Percentiles rank a stretch among this genome's conserved stretches.
These are phyloP conservation scores for Tetrahymena malaccensis DNA, from an alignment of 73 alveolate species.

Conservation along the genomic window DNA sequence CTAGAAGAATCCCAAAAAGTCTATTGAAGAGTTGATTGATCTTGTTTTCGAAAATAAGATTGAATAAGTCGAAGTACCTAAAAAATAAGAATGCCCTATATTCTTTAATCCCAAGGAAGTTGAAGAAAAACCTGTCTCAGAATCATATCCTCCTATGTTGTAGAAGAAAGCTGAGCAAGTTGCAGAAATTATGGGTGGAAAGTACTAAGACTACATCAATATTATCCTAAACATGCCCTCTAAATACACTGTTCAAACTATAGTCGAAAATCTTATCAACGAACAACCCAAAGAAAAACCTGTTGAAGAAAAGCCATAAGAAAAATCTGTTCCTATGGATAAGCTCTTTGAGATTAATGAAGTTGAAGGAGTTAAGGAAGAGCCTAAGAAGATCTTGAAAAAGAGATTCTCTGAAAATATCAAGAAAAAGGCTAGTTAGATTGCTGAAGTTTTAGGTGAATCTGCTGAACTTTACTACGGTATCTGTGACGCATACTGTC, in stretches of 20 bases:
- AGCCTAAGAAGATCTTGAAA: not conserved
- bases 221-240: not conserved
- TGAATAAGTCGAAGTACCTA: not conserved
- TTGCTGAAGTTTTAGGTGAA: not conserved
- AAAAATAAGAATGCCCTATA: not conserved
- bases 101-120: not conserved
- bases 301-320: not conserved
- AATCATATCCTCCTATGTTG: not conserved
- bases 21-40: not conserved
- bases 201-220: not conserved
- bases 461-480: not conserved
- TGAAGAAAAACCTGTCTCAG: not conserved
- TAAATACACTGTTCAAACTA: not conserved
- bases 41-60: not conserved
- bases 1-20: not conserved
- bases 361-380: not conserved
- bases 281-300: not conserved
- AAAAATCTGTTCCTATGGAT: not conserved
- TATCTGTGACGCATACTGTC: not conserved
- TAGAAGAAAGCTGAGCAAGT: not conserved
- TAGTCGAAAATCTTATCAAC: not conserved
- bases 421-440: not conserved
- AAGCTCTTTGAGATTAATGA: not conserved
- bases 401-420: not conserved
- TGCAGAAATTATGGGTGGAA: not conserved